Evolutionary conservation across 305 asterid species (phyloP).

Genomic region (Solanum hybrid): DNA sequence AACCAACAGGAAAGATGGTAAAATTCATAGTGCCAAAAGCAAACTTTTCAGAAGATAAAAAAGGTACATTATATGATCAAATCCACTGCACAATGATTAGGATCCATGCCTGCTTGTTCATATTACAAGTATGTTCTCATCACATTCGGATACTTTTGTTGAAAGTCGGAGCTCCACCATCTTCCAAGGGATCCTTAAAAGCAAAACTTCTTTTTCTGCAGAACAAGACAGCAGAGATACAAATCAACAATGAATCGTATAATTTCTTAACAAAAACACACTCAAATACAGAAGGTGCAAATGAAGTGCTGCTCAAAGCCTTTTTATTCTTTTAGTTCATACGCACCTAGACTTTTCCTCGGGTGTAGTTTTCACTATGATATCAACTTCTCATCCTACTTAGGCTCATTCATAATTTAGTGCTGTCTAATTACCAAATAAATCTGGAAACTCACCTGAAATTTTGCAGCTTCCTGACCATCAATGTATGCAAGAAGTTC

Average conservation of each 20-base stretch:
- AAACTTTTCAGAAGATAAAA: background rate
- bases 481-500: constrained; percentile 95
- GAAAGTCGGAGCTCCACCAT: background rate
- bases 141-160: background rate
- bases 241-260: background rate
- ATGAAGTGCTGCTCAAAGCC: background rate
- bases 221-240: background rate
- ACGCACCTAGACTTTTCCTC: background rate
- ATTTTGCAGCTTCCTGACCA: constrained; percentile 75
- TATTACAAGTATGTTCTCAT: background rate
- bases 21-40: background rate
- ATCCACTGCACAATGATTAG: background rate
- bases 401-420: background rate
- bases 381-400: background rate
- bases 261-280: background rate
- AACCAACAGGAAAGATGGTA: background rate
- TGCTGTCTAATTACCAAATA: background rate
- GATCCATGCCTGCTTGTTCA: background rate
- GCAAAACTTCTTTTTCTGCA: constrained; percentile 87
- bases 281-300: background rate
- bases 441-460: constrained; percentile 40
- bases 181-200: constrained; percentile 30
- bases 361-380: background rate
- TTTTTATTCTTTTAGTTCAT: background rate
- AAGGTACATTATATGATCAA: background rate